Evolutionary conservation across 371 early-diverging fungal genomes (phyloP).

Genomic region (Coemansia sp.): DNA sequence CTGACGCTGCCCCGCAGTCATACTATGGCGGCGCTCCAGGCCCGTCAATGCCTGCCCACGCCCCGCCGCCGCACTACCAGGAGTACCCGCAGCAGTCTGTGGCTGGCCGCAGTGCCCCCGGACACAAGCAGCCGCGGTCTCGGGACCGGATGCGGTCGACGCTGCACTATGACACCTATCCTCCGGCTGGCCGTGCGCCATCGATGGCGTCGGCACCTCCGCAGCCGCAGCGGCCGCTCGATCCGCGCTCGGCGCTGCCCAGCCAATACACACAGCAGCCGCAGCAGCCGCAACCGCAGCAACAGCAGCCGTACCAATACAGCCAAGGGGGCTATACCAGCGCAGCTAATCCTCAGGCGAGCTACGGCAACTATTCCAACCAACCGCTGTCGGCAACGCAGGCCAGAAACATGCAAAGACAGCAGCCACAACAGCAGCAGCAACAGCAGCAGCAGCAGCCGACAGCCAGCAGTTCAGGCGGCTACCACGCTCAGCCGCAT

Average conservation of each 20-base stretch:
- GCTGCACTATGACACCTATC: slow-evolving; percentile 34
- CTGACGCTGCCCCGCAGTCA: slow-evolving; percentile 7
- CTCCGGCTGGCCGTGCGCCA: slow-evolving; percentile 11
- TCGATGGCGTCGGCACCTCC: slow-evolving; percentile 23
- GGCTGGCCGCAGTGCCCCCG: slow-evolving; percentile 27
- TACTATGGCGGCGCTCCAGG: background rate
- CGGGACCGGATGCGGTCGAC: slow-evolving; percentile 50
- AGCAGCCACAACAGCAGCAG: slow-evolving; percentile 23
- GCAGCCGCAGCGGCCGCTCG: slow-evolving; percentile 28
- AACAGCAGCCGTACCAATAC: slow-evolving; percentile 15
- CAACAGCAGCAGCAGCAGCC: slow-evolving; percentile 3
- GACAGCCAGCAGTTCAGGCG: background rate
- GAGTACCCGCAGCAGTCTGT: slow-evolving; percentile 4
- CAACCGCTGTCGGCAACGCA: slow-evolving; percentile 44
- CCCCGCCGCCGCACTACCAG: slow-evolving; percentile 10
- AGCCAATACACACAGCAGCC: background rate
- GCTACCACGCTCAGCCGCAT: slow-evolving; percentile 14
- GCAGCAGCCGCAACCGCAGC: background rate
- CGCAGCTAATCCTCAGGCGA: slow-evolving; percentile 4
- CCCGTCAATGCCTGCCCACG: background rate
- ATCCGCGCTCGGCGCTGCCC: slow-evolving; percentile 13
- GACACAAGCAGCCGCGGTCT: slow-evolving; percentile 46
- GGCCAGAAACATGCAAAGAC: slow-evolving; percentile 34
- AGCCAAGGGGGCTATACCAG: slow-evolving; percentile 21
- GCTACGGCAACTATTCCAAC: slow-evolving; percentile 11